Base-by-base conservation (phyloP, 2,329 filamentous ascomycete genomes). In the Penicillium concentricum region DNA sequence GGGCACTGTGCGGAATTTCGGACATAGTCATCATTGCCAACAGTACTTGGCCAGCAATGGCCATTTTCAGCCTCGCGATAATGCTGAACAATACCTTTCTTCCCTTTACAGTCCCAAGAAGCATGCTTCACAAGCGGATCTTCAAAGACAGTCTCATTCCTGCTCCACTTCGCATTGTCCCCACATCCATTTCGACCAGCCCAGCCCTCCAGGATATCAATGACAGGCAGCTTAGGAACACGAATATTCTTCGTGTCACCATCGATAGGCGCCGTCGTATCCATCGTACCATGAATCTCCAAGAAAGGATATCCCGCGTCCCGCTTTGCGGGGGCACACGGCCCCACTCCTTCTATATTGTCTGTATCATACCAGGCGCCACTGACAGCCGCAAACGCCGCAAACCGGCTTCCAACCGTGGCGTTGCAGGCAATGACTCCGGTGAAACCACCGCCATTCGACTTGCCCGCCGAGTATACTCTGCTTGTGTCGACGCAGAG, bases 371-470 rank as follows among this genome's bases (percentile, higher is more conserved):
- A 82, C 44, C 75, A 77, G 4, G 79, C 81, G 6, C 77, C 79
- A 1, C 78, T 76, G 8, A 78, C 77, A 8, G 78, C 72, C 0
- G 78, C 80, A 60, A 83, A 83, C 1, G 80, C 81, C 7, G 81
- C 80, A 50, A 83, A 78, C 5, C 69, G 70, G 5, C 64, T 65
- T 5, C 76, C 77, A 4, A 75, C 71, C 9, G 69, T 68, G 3
- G 74, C 63, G 32, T 79, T 72, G 66, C 80, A 84, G 4, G 81
- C 80, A 5, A 82, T 73, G 1, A 76, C 63, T 22, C 75, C 76
- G 3, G 77, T 77, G 24, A 80, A 79, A 12, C 78, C 82, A 2
- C 80, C 84, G 6, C 82, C 83, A 46, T 85, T 84, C 61, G 76
- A 84, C 62, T 85, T 84, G 44, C 79, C 80, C 1, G 74, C 73